These are phyloP conservation scores for Hyphochytrium catenoides DNA, from an alignment of 352 stramenopile genomes.

Conservation along the genomic window DNA sequence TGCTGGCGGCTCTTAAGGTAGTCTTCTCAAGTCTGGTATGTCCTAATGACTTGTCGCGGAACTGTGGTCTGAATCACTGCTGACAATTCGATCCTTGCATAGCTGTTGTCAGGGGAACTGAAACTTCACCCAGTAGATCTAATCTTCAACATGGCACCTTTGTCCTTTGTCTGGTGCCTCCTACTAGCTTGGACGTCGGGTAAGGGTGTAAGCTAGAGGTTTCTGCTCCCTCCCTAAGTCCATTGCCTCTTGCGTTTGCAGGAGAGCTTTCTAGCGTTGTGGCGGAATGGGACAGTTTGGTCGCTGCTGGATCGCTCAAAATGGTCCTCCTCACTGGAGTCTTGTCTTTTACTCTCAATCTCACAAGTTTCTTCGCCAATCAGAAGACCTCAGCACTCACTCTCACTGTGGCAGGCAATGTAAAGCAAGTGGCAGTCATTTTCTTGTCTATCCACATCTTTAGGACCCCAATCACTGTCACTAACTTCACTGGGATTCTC, in stretches of 20 bases:
- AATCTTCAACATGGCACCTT: slow-evolving; percentile 68
- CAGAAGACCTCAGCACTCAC: slow-evolving; percentile 81
- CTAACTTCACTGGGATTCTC: slow-evolving; percentile 40
- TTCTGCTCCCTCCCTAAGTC: too few relatives aligned
- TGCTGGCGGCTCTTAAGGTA: slow-evolving; percentile 74
- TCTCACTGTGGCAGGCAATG: slow-evolving; percentile 74
- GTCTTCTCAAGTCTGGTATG: slow-evolving; percentile 58
- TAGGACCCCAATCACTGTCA: slow-evolving; percentile 29
- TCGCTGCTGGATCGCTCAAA: slow-evolving; percentile 13
- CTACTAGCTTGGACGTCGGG: slow-evolving; percentile 41
- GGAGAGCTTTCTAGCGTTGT: slow-evolving; percentile 12
- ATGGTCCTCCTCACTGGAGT: slow-evolving; percentile 59
- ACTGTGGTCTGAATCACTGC: too few relatives aligned
- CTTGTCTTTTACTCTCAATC: slow-evolving; percentile 75
- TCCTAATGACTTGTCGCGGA: too few relatives aligned
- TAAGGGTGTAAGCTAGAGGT: too few relatives aligned
- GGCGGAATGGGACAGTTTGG: slow-evolving; percentile 32
- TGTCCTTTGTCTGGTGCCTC: slow-evolving; percentile 69
- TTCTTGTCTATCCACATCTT: slow-evolving; percentile 47
- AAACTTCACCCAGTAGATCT: slow-evolving; percentile 80
- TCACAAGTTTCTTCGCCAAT: slow-evolving; percentile 80
- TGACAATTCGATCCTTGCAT: too few relatives aligned
- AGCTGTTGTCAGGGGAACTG: slow-evolving; percentile 67
- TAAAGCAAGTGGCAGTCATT: slow-evolving; percentile 76
- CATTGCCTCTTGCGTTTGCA: too few relatives aligned